Base-by-base conservation (phyloP, 1,284 basidiomycete genomes). In the Sphaerobolus stellatus region DNA sequence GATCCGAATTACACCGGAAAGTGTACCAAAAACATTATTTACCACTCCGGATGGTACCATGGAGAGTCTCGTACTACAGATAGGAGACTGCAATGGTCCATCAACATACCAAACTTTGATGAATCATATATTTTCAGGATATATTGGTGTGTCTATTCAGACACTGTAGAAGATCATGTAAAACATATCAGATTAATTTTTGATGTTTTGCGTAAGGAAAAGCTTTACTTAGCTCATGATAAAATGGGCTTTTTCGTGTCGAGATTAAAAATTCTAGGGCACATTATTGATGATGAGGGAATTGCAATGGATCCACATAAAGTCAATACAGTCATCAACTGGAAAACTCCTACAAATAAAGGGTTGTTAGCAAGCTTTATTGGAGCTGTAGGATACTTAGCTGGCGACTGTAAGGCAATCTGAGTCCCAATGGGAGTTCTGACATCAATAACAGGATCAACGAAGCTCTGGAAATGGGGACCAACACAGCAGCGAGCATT, bases 11-110 rank as follows among this genome's bases (percentile, higher is more conserved):
- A 49, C 64, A 0, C 65, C 67, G 0, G 66, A 69, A n/a, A 65
- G 75, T 43, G 67, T 75, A 0, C n/a, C 54, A 0, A 11, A 51
- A 0, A 50, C 64, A 0, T 50, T 64, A 0, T 62, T 75, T 0
- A 62, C 64, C 0, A 73, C 65, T 0, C 71, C 70, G 0, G 62
- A 71, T 53, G 67, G 73, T 0, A 74, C 65, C 5, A 73, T 75
- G 66, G 55, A 66, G 0, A 73, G 71, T 18, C 40, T 54, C 0
- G 65, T 73, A 0, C 63, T 76, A 30, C 70, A 71, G 11, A 62
- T 62, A 1, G 64, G 70, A 0, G 67, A 72, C 25, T 68, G 68
- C 18, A 72, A 71, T 29, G 57, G 59, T 0, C 58, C 61, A 0
- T 58, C 61, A 0, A 70, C 66, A 0, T 70, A 64, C 52, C 67